Base-by-base conservation (phyloP, 768 basidiomycete genomes). In the Boletus subcaerulescens region DNA sequence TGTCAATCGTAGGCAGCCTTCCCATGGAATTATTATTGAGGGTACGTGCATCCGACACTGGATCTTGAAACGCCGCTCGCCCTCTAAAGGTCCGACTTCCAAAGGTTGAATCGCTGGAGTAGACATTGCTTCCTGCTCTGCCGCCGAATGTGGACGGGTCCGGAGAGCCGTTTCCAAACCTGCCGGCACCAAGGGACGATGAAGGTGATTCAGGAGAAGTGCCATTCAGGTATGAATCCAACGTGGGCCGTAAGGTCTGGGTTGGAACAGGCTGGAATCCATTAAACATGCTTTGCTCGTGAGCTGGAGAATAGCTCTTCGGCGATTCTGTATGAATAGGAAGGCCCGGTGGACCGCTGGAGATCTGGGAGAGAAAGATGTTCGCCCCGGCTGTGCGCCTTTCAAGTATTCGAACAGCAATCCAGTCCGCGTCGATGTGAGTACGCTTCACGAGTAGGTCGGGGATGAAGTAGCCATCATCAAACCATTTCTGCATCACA, bases 401-500 rank as follows among this genome's bases (percentile, higher is more conserved):
- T 58, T 78, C 74, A 49, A 89, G 74, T 45, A 80, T 81, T 50
- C 78, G 81, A 9, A 91, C 82, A 45, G 85, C 74, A 48, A 75
- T 80, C 87, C 87, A 92, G 13, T 85, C 80, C 13, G 65, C 62
- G 65, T 92, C 90, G 48, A 88, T 59, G 57, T 81, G 77, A n/a
- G 81, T 83, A 44, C 93, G 84, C 67, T 88, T 91, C 83, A 95
- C 87, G 33, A 90, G 83, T 24, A 98, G 79, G 58, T 91, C 86
- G 26, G 85, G 75, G 10, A 83, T 76, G 65, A 98, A 98, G 72
- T 95, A 98, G 15, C 91, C 89, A 63, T 89, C 89, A 48, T 91
- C 85, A 66, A 85, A 87, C 94, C 94, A 97, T 65, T 91, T 91
- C 74, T 96, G 93, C 94, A 98, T 96, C 51, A 89, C 62, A 57